Evolutionary conservation across 2,329 filamentous ascomycete species (phyloP), one percentile per base, ranked within the genome.

Genomic region (Berkeleyomyces basicola): DNA sequence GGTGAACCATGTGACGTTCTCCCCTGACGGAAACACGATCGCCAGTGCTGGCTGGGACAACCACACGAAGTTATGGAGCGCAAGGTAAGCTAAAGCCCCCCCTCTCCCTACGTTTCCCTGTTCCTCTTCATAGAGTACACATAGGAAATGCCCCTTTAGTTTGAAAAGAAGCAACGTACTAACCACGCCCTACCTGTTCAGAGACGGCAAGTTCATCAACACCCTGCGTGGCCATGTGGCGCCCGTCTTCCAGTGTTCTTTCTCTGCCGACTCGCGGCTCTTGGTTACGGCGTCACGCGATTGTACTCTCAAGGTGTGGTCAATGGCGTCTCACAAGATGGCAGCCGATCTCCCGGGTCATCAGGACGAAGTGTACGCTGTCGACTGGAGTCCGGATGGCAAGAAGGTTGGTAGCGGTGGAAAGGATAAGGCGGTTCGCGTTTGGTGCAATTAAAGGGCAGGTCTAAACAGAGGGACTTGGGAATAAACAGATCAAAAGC

Each of bases 1-100:
- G 70, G 91, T 97, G 68, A 96, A 97, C 72, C 88, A 96, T 71
- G 91, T 97, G 58, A 87, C 86, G 0, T 97, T 97, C 74, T 96
- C 90, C 0, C 90, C 92, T 0, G 91, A 97, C 70, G 92, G 90
- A 42, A 79, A 82, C 7, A 80, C 92, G 64, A 90, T 99, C 68
- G 93, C 93, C 7, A 95, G 88, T 44, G 85, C 88, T 7, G 86
- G 86, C 3, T 99, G 92, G 76, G 93, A 99, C 72, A 99, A 97
- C 71, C 88, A 92, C 69, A 90, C 92, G 68, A 96, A 96, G 74
- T 75, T 96, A 36, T 97, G 91, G 91, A 88, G 85, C 67, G 87
- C 86, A 2, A 79, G 82, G 70, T 87, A 85, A 60, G 72, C 67
- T 42, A 23, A 23, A 23, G 23, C 23, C 11, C 9, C 11, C 31